Evolutionary conservation across 2,329 filamentous ascomycete species (phyloP).

Genomic region (Monosporascus ibericus): DNA sequence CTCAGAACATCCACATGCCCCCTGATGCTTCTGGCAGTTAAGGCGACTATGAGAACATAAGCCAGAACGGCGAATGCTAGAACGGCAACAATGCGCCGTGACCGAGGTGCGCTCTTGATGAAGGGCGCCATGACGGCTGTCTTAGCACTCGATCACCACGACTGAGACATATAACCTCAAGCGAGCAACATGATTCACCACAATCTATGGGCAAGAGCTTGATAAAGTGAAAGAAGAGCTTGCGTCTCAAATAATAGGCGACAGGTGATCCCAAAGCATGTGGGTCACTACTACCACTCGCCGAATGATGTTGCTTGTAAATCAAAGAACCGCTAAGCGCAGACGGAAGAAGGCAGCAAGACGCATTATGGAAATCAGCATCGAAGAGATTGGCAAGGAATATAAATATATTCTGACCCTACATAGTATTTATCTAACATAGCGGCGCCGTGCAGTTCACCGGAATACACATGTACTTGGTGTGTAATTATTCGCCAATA

Average conservation of each 20-base stretch:
- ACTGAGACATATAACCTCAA: neutral
- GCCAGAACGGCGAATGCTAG: neutral
- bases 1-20: constrained; percentile 13
- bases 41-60: neutral
- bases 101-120: neutral
- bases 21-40: too few relatives aligned
- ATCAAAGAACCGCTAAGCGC: neutral
- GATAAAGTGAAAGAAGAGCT: neutral
- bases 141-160: neutral
- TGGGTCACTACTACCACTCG: neutral
- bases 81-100: neutral
- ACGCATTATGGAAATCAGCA: neutral
- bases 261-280: neutral
- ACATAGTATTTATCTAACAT: too few relatives aligned
- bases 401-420: too few relatives aligned
- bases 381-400: too few relatives aligned
- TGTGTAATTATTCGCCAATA: too few relatives aligned
- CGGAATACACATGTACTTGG: too few relatives aligned
- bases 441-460: too few relatives aligned
- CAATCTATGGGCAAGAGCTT: too few relatives aligned
- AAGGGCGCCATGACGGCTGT: neutral
- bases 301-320: neutral
- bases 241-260: neutral
- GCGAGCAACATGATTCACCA: neutral
- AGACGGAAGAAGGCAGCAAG: neutral